phyloP scores from a whole-genome alignment of 495 filamentous ascomycete species.

The Podospora anserina region DNA sequence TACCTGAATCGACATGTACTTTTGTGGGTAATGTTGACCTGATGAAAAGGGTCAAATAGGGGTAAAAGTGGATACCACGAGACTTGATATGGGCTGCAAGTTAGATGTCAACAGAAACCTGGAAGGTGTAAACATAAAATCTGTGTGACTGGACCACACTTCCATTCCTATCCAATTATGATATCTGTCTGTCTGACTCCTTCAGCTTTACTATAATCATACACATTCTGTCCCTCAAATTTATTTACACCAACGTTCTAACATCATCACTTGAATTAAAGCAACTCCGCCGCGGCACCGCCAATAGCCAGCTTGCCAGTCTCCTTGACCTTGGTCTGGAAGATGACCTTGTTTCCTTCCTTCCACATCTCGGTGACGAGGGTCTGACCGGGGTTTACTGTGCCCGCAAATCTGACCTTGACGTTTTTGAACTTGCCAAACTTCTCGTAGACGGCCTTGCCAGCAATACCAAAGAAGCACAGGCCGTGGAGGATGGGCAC shows the following conservation, averaged over 20 bases:
- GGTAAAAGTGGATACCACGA: not conserved
- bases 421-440: constrained; percentile 88
- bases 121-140: not conserved
- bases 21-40: too few relatives aligned
- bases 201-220: not conserved
- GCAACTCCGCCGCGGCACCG: constrained; percentile 81
- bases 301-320: constrained; percentile 92
- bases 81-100: too few relatives aligned
- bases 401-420: constrained; percentile 94
- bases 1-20: too few relatives aligned
- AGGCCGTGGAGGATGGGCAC: constrained; percentile 91
- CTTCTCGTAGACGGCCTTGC: constrained; percentile 81
- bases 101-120: too few relatives aligned
- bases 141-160: not conserved
- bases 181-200: not conserved
- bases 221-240: not conserved
- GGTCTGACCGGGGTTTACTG: constrained; percentile 90
- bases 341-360: constrained; percentile 81
- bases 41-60: not conserved
- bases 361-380: constrained; percentile 98
- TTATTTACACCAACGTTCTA: not conserved
- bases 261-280: constrained; percentile 6
- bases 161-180: not conserved
- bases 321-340: constrained; percentile 92
- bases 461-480: constrained; percentile 90